Evolutionary conservation across 164 flowering plant genomes (phyloP), one percentile per base, ranked within the genome.

Genomic region (Cinnamomum micranthum): DNA sequence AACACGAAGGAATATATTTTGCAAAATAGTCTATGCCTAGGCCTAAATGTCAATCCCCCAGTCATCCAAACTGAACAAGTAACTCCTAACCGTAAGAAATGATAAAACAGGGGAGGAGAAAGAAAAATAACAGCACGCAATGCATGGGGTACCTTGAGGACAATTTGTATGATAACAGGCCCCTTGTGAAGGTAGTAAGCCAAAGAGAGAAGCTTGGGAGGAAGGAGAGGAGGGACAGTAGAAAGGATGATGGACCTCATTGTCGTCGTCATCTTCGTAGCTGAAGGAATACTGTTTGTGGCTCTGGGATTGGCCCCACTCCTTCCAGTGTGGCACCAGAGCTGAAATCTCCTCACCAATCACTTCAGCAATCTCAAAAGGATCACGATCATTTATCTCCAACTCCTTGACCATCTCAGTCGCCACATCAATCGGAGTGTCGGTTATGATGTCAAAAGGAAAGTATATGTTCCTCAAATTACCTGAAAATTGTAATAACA

Each of bases 381-480:
- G 90, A 35, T 87, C 89, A 82, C 86, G 81, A 55, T 92, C 94
- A 1, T 77, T 78, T 35, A 93, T 90, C 66, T 93, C 92, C 73
- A 93, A 75, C 72, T 93, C 98, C 76, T 85, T 88, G 14, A 93
- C 97, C 98, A 93, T 93, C 83, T 93, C 98, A 25, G 78, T 65
- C 0, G 95, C 97, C 14, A 93, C 98, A 59, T 91, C 92, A n/a
- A 84, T 77, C 0, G 97, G 72, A 65, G 99, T 93, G 77, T 91
- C 97, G 20, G 72, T 86, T 13, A 73, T 25, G 25, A 86, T 81
- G 80, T 90, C 93, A 65, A 89, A 95, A 0, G 95, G 94, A 71
- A 93, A 91, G 75, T 82, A 85, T 20, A 91, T 82, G 73, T 91
- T 85, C 67, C 87, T 82, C 1, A 82, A 82, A 63, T 51, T 60